Base-by-base conservation (phyloP, 805 yeast species). In the Wickerhamiella galacta region DNA sequence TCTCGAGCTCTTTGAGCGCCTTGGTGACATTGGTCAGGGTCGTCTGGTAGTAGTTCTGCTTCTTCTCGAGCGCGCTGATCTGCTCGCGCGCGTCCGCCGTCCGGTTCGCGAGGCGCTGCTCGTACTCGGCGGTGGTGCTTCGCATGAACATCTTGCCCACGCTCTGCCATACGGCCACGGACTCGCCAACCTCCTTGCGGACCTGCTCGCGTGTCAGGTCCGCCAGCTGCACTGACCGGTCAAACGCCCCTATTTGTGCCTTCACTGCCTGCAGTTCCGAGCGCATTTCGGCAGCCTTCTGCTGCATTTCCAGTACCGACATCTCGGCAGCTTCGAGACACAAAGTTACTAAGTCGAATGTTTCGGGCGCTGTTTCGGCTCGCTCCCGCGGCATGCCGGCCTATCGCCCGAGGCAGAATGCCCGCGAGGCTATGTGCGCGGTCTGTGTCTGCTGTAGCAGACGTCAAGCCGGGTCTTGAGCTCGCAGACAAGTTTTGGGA, bases 11-110 rank as follows among this genome's bases (percentile, higher is more conserved):
- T 33, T 68, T 66, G 67, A 81, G 64, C 44, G 68, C 69, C 30
- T 70, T 71, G 18, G 70, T 58, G 2, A 87, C 75, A 43, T 75
- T 82, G 39, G 77, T 77, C 39, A 79, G 65, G 4, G 93, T 77
- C 1, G 82, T 77, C 36, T 74, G 72, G 40, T 79, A 61, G 52
- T 83, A 83, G 28, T 65, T 57, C 51, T 73, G 65, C 58, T 81
- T 85, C 47, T 76, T 78, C 35, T 59, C 54, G 40, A 83, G 59
- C 24, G 71, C 70, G 39, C 63, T 64, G 39, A 70, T 54, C 41
- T 72, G 70, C 12, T 77, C 92, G 34, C 63, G 51, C 38, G 71
- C 62, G 11, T 60, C 67, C 26, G 54, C 52, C 40, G 68, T 68
- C 42, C 79, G 81, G 16, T 54, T 49, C 16, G 58, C 49, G 21